Conservation (phyloP, 2,329 filamentous ascomycete species). For the Metarhizium sp. region DNA sequence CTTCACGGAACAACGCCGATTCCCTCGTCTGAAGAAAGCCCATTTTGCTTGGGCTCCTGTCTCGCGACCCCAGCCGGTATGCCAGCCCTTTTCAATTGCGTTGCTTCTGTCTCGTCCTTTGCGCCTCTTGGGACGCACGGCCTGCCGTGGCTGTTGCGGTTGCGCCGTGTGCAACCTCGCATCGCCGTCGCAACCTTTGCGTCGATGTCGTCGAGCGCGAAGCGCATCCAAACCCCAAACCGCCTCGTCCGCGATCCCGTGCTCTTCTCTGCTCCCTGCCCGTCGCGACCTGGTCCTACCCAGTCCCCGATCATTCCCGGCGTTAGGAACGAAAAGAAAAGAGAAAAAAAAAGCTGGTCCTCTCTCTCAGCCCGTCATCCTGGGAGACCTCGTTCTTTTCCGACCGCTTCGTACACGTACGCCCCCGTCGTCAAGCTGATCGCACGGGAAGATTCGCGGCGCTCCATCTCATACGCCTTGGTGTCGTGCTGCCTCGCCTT, state of each 20-base stretch:
- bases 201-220: neutral
- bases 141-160: neutral
- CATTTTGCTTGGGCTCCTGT: neutral
- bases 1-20: constrained; percentile 10
- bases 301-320: neutral
- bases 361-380: neutral
- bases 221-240: neutral
- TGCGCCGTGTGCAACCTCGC: constrained; percentile 8
- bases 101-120: neutral
- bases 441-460: neutral
- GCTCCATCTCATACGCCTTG: neutral
- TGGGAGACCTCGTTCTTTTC: neutral
- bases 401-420: neutral
- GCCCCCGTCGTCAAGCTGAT: neutral
- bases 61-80: constrained; percentile 3
- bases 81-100: neutral
- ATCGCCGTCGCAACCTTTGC: constrained; percentile 5
- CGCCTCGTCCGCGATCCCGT: neutral
- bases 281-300: neutral
- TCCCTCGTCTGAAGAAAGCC: constrained; percentile 7
- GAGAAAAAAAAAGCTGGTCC: neutral
- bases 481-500: neutral
- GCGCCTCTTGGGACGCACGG: neutral
- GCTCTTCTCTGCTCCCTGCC: neutral
- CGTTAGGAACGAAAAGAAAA: neutral